Evolutionary conservation across 306 rosid genomes (phyloP), one percentile per base, ranked within the genome.

Genomic region (Cucurbita moschata): DNA sequence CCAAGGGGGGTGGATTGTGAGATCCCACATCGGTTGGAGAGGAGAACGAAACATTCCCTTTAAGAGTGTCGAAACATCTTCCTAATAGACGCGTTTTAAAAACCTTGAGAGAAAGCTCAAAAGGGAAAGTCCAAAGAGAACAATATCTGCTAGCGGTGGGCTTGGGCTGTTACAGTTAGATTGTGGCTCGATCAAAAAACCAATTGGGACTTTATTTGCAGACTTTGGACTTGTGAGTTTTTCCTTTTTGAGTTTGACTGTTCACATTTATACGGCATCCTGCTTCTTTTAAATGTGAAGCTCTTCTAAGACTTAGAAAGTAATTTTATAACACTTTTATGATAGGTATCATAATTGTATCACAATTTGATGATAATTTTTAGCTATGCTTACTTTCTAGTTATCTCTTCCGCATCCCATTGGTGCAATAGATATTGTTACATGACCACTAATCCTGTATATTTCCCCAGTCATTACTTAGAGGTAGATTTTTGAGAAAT

Each of bases 401-500:
- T 51, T 54, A 56, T 53, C 65, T 72, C 76, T 21, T 54, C 11
- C 8, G 1, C 76, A 35, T 70, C 46, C 50, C 57, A 69, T 49
- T 70, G 60, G 43, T 70, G 10, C 59, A 15, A 9, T 70, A 49
- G 74, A 56, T 56, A 40, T 26, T 73, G 23, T 56, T 56, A 37
- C 37, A 73, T 79, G 83, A 77, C 56, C 79, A 61, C 79, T 86
- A 81, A 86, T 79, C 26, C 71, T 57, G 49, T 39, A 68, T 58
- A 78, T 69, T 50, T 57, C 70, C 85, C 67, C 91, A 95, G 99
- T 91, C 97, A 72, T 81, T 95, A 77, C 96, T 95, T 79, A 89
- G 99, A 87, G 99, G 99, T 81, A 89, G 99, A 82, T 95, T 95
- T 86, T 87, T 95, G 79, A 85, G 99, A 77, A 95, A 91, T 75